phyloP scores from a whole-genome alignment of 1,139 yeast genomes.

The Candida neerlandica region DNA sequence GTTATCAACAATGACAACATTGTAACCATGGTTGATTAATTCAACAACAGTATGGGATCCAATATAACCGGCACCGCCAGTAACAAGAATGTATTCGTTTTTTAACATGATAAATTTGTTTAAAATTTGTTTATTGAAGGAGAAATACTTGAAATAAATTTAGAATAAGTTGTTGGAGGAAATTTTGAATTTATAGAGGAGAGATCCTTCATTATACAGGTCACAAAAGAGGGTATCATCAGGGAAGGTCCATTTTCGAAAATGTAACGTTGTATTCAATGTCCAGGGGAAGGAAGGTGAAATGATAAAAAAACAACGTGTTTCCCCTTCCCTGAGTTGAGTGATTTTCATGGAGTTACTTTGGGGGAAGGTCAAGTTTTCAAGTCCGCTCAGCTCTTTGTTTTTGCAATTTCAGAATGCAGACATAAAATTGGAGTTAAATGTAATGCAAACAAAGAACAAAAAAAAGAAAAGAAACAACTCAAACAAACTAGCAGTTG shows the following conservation, averaged over 20 bases:
- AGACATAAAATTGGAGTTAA: not conserved
- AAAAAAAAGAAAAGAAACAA: not conserved
- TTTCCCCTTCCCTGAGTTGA: not conserved
- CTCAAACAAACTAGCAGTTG: too few relatives aligned
- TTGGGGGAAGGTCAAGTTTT: not conserved
- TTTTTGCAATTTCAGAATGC: not conserved
- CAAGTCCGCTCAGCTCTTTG: not conserved
- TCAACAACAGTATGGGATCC: constrained; percentile 82
- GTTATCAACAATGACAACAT: constrained; percentile 74
- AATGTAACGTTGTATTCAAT: constrained; percentile 1
- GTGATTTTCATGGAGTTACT: not conserved
- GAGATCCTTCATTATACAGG: not conserved
- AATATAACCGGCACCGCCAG: constrained; percentile 89
- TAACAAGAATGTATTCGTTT: constrained; percentile 57
- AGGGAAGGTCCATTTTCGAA: not conserved
- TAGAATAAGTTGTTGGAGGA: not conserved
- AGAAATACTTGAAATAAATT: not conserved
- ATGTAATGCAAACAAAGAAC: too few relatives aligned
- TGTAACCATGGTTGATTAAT: constrained; percentile 62
- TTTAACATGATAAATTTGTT: constrained; percentile 15
- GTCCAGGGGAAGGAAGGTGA: not conserved
- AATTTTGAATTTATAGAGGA: not conserved
- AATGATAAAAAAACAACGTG: not conserved
- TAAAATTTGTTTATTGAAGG: not conserved
- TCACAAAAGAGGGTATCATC: not conserved